phyloP scores from a whole-genome alignment of 345 rosid genomes.

The Salix purpurea region DNA sequence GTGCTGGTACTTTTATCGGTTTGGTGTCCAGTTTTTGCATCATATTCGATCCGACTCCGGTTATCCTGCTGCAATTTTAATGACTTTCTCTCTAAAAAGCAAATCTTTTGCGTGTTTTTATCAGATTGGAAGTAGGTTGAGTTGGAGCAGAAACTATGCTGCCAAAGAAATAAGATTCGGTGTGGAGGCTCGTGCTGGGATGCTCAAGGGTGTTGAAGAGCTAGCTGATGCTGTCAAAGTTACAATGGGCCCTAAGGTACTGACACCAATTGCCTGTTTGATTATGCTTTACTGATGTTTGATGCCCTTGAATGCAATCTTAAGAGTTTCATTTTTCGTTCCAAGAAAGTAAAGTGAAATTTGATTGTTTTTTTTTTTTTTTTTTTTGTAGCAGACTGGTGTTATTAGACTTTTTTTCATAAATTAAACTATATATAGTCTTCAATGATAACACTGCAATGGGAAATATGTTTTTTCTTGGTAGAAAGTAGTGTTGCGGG shows the following conservation, averaged over 20 bases:
- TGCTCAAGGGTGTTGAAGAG: conserved; percentile 96
- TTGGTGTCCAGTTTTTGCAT: neutral
- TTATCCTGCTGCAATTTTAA: neutral
- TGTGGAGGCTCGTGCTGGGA: conserved; percentile 80
- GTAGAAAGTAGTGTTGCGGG: too few species aligned
- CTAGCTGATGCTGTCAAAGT: conserved; percentile 91
- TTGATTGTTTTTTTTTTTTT: neutral
- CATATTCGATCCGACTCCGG: neutral
- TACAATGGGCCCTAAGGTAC: conserved; percentile 98
- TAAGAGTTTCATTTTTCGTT: neutral
- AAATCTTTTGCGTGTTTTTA: neutral
- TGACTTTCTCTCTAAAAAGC: neutral
- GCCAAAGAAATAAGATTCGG: conserved; percentile 86
- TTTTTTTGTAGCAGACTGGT: neutral
- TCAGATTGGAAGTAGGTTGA: conserved; percentile 70
- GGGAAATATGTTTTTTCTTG: too few species aligned
- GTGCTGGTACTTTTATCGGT: neutral
- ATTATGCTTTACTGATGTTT: neutral
- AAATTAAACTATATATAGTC: neutral
- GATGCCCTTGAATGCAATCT: neutral
- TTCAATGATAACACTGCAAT: neutral
- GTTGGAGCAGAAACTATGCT: conserved; percentile 77
- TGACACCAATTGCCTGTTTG: neutral
- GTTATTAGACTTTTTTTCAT: neutral
- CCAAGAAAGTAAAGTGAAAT: neutral